A percentile compares a stretch with the other conserved stretches of the same genome.
Conservation (phyloP, 1,139 yeast genomes). For the Nadsonia commutata region DNA sequence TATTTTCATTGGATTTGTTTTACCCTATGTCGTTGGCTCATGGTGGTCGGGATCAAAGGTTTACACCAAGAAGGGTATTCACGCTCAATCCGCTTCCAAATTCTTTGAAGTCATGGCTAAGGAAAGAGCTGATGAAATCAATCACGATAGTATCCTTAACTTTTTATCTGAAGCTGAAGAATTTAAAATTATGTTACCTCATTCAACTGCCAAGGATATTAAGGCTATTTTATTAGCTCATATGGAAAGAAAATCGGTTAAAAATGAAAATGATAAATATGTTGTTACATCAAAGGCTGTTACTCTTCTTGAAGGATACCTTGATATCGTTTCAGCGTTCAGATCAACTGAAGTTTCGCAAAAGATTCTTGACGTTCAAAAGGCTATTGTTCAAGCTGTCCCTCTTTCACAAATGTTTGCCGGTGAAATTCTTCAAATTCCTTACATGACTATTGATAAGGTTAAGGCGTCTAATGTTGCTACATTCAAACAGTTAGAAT, state of each 20-base stretch:
- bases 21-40: slow-evolving; percentile 62
- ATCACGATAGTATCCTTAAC: slow-evolving; percentile 39
- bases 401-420: slow-evolving; percentile 33
- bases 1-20: slow-evolving; percentile 53
- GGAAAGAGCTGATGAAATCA: slow-evolving; percentile 58
- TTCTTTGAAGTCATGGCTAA: slow-evolving; percentile 41
- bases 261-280: slow-evolving; percentile 26
- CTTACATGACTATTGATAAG: slow-evolving; percentile 33
- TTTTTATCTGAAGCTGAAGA: slow-evolving; percentile 56
- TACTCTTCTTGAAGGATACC: slow-evolving; percentile 50
- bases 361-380: slow-evolving; percentile 52
- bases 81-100: slow-evolving; percentile 63
- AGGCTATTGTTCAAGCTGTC: slow-evolving; percentile 67
- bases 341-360: slow-evolving; percentile 54
- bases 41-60: slow-evolving; percentile 88
- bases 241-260: slow-evolving; percentile 34
- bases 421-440: slow-evolving; percentile 68
- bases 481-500: slow-evolving; percentile 7
- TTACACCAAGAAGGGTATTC: slow-evolving; percentile 72
- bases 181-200: slow-evolving; percentile 32
- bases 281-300: slow-evolving; percentile 49
- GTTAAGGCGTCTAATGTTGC: slow-evolving; percentile 7
- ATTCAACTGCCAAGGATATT: slow-evolving; percentile 33
- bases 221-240: slow-evolving; percentile 39
- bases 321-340: slow-evolving; percentile 71